Percentiles rank a stretch among this genome's conserved stretches.
Evolutionary conservation across 352 stramenopile species (phyloP).

Genomic region (Hyaloperonospora brassicae): DNA sequence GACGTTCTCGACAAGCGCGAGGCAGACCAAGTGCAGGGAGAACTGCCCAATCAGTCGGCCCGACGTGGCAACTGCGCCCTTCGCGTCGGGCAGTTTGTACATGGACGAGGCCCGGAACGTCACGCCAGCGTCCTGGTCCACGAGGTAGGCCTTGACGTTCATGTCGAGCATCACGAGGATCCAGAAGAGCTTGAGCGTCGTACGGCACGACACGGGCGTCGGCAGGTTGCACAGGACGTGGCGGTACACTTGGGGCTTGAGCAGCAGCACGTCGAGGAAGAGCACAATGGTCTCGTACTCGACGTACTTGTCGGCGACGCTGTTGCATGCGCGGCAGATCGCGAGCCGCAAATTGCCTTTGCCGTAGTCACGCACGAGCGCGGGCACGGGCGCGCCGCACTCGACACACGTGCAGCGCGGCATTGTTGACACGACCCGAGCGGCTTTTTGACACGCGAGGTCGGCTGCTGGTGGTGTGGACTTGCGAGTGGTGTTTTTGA

Average conservation of each 20-base stretch:
- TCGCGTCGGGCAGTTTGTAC: conserved; percentile 26
- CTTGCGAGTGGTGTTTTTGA: no score
- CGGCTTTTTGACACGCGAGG: no score
- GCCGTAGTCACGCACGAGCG: conserved; percentile 76
- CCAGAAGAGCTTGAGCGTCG: conserved; percentile 66
- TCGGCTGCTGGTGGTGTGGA: no score
- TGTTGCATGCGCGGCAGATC: conserved; percentile 63
- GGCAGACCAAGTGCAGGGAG: conserved; percentile 64
- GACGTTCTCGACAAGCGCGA: conserved; percentile 66
- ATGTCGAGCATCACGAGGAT: conserved; percentile 80
- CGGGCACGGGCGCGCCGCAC: conserved; percentile 51
- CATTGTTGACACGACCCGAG: conserved; percentile 2
- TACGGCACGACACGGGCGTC: conserved; percentile 33
- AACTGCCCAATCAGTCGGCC: conserved; percentile 64
- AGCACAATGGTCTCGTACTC: conserved; percentile 82
- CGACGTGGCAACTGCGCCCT: conserved; percentile 30
- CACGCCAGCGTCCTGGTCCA: conserved; percentile 57
- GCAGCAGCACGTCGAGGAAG: conserved; percentile 79
- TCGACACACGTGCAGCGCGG: conserved; percentile 59
- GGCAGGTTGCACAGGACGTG: conserved; percentile 79
- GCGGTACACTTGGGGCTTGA: conserved; percentile 80
- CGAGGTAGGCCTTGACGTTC: conserved; percentile 80
- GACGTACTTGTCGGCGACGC: conserved; percentile 81
- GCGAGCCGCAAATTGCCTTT: conserved; percentile 77
- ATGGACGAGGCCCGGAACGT: conserved; percentile 50